Conservation (phyloP, 140 eudicot species). For the Oenanthe javanica region DNA sequence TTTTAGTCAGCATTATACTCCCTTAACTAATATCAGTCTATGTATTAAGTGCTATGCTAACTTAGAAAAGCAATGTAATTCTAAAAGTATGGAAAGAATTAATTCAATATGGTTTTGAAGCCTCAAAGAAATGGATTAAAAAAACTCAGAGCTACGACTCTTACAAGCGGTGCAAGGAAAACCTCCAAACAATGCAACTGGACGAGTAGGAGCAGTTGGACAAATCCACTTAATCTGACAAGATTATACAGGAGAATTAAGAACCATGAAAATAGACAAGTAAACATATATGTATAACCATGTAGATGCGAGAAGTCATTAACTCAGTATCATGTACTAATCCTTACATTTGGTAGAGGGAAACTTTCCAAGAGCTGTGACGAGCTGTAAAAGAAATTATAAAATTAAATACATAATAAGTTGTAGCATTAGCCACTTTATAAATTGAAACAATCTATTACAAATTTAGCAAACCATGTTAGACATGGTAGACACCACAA, state of each 20-base stretch:
- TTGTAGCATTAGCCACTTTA: neutral
- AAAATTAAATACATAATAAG: neutral
- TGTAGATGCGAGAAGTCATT: neutral
- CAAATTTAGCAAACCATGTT: neutral
- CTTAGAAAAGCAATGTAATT: neutral
- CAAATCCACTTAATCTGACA: conserved; percentile 93
- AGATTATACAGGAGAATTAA: neutral
- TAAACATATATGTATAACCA: neutral
- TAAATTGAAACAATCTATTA: too few species aligned
- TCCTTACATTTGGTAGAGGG: conserved; percentile 90
- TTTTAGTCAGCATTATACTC: neutral
- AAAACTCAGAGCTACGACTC: conserved; percentile 16
- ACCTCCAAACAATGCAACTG: conserved; percentile 83
- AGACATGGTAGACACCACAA: neutral
- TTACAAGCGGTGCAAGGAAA: conserved; percentile 96
- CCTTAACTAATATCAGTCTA: neutral
- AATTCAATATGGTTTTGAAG: neutral
- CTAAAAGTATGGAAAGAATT: neutral
- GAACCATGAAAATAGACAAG: neutral
- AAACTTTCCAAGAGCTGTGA: conserved; percentile 82
- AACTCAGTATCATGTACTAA: neutral
- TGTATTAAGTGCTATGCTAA: neutral
- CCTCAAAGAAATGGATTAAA: neutral
- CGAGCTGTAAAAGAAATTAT: conserved; percentile 52
- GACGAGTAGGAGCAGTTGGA: conserved; percentile 94